Evolutionary conservation across 2,329 filamentous ascomycete species (phyloP).

Genomic region (Aspergillus calidoustus): DNA sequence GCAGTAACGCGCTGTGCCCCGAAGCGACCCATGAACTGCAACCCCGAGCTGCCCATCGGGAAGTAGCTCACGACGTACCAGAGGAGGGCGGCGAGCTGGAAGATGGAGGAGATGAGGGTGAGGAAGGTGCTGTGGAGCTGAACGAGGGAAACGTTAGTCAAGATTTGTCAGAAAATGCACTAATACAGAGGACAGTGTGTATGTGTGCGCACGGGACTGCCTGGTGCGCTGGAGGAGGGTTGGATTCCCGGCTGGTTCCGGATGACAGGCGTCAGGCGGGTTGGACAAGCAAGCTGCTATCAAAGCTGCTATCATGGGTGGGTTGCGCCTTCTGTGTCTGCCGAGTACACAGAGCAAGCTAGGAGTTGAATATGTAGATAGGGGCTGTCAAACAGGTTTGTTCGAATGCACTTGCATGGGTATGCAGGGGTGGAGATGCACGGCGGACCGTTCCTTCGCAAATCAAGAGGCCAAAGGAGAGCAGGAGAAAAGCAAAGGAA

Average conservation of each 20-base stretch:
- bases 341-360: background rate
- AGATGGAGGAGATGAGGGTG: conserved; percentile 79
- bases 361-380: background rate
- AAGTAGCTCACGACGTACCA: conserved; percentile 99
- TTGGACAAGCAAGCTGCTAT: conserved; percentile 11
- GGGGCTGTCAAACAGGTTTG: conserved; percentile 14
- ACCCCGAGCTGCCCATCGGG: conserved; percentile 88
- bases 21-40: conserved; percentile 84
- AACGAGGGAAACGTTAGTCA: conserved; percentile 20
- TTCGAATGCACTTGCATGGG: background rate
- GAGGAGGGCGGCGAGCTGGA: conserved; percentile 79
- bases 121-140: conserved; percentile 83
- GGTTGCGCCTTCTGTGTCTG: conserved; percentile 3
- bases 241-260: conserved; percentile 13
- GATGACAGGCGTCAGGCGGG: conserved; percentile 13
- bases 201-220: background rate
- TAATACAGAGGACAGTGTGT: background rate
- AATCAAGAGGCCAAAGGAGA: conserved; percentile 9
- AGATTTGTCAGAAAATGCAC: background rate
- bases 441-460: conserved; percentile 5
- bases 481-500: conserved; percentile 20
- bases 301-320: conserved; percentile 16
- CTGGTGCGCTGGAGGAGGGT: background rate
- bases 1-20: conserved; percentile 81
- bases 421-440: conserved; percentile 12